Conservation (phyloP, 1,284 basidiomycete species). For the Xerocomus cyaneibrunnescens region DNA sequence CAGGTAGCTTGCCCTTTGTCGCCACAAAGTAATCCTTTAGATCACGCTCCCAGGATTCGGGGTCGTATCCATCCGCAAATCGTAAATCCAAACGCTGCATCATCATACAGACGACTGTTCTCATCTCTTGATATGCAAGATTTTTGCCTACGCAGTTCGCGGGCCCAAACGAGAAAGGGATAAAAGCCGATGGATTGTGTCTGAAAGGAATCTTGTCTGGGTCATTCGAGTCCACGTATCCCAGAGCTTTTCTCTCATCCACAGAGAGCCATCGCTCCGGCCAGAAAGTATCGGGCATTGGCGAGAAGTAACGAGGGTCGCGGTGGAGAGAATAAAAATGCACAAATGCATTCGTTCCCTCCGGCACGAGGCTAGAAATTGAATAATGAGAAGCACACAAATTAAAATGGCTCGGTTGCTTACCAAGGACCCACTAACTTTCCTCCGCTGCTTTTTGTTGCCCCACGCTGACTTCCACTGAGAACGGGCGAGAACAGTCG, state of each 20-base stretch:
- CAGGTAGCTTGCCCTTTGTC: conserved; percentile 31
- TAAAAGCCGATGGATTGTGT: conserved; percentile 34
- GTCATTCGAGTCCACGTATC: conserved; percentile 27
- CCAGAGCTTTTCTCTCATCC: conserved; percentile 30
- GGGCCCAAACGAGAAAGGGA: conserved; percentile 38
- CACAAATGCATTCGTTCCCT: conserved; percentile 47
- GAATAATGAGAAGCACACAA: conserved; percentile 22
- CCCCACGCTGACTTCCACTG: conserved; percentile 51
- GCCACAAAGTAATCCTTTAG: conserved; percentile 37
- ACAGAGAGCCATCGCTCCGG: conserved; percentile 44
- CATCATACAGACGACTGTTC: conserved; percentile 35
- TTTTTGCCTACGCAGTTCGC: conserved; percentile 38
- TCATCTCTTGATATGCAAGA: conserved; percentile 37
- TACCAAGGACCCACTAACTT: conserved; percentile 37
- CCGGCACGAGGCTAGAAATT: conserved; percentile 45
- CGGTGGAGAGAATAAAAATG: conserved; percentile 49
- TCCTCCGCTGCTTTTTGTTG: conserved; percentile 39
- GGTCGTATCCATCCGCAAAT: conserved; percentile 34
- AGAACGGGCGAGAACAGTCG: conserved; percentile 55
- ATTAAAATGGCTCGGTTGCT: conserved; percentile 12
- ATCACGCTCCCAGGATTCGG: conserved; percentile 33
- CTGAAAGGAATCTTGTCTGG: conserved; percentile 30
- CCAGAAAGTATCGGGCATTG: conserved; percentile 40
- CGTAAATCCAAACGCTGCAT: conserved; percentile 33
- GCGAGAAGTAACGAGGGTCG: conserved; percentile 40